These are phyloP conservation scores for Suillus luteus DNA, from an alignment of 768 basidiomycete species.

Conservation along the genomic window DNA sequence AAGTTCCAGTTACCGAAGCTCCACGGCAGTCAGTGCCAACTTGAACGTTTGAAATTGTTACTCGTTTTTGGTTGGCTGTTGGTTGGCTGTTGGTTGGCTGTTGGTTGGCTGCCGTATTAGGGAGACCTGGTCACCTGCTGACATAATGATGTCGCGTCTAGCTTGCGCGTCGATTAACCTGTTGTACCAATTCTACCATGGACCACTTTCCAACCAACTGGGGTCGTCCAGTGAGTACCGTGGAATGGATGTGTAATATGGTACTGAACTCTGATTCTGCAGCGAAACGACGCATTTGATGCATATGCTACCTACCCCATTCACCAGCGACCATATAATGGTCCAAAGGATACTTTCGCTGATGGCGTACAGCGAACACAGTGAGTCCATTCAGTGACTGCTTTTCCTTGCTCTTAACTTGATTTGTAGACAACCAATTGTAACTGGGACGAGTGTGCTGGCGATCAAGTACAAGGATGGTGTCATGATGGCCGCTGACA, in stretches of 20 bases:
- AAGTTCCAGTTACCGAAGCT: neutral
- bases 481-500: constrained; percentile 98
- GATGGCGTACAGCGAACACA: constrained; percentile 80
- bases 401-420: neutral
- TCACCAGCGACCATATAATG: constrained; percentile 55
- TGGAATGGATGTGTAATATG: neutral
- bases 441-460: constrained; percentile 95
- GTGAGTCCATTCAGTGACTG: constrained; percentile 41
- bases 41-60: no score
- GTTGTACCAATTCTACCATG: constrained; percentile 43
- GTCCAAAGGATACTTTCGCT: constrained; percentile 55
- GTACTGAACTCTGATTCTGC: constrained; percentile 2
- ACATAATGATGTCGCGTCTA: constrained; percentile 16
- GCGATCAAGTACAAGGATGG: constrained; percentile 95
- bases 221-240: constrained; percentile 68
- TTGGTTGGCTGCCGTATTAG: no score
- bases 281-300: constrained; percentile 80
- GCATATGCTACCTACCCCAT: constrained; percentile 78
- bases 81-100: no score
- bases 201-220: constrained; percentile 86
- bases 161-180: constrained; percentile 23
- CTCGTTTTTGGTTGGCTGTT: no score
- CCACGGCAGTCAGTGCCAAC: neutral
- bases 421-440: constrained; percentile 79
- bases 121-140: constrained; percentile 4